Base-by-base conservation (phyloP, 2,329 filamentous ascomycete genomes). In the Pyrenophora teres region DNA sequence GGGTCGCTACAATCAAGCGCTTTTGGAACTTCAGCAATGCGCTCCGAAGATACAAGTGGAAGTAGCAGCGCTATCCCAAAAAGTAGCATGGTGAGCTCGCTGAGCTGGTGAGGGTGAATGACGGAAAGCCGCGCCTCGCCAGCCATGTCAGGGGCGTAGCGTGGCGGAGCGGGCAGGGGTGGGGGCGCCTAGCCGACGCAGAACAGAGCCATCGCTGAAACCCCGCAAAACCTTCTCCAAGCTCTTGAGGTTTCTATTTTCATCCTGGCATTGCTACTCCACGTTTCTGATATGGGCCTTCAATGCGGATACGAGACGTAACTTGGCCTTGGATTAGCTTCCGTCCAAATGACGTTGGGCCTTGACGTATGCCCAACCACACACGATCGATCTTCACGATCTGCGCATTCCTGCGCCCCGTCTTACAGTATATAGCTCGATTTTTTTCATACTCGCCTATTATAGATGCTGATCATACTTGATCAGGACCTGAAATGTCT, bases 1-100 rank as follows among this genome's bases (percentile, higher is more conserved):
- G 43, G 45, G 23, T 52, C 40, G 12, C 46, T 38, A 49, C 65
- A 69, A 27, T 64, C 51, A 15, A 56, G 44, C n/a, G 60, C 57
- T 15, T 19, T 47, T 23, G 25, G 57, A 21, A 43, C 56, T 46
- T 53, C 52, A 35, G 46, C 46, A 3, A 54, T 50, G 31, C 33
- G 21, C 8, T 39, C 54, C 18, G 40, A 27, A 15, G 45, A 45
- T 10, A 59, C 9, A 8, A 62, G 33, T 16, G 60, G 25, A 39
- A 56, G 52, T 36, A 55, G 39, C 27, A 60, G 48, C 33, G 54
- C 38, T 27, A 43, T 25, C 30, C 52, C 45, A 18, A 16, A 30
- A 30, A 45, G 37, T 32, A 46, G 46, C 47, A 60, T 54, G 36
- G 37, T 50, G 54, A 44, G 36, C 41, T 31, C 40, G 46, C 46